phyloP scores from a whole-genome alignment of 306 rosid species.

The Cucurbita maxima region DNA sequence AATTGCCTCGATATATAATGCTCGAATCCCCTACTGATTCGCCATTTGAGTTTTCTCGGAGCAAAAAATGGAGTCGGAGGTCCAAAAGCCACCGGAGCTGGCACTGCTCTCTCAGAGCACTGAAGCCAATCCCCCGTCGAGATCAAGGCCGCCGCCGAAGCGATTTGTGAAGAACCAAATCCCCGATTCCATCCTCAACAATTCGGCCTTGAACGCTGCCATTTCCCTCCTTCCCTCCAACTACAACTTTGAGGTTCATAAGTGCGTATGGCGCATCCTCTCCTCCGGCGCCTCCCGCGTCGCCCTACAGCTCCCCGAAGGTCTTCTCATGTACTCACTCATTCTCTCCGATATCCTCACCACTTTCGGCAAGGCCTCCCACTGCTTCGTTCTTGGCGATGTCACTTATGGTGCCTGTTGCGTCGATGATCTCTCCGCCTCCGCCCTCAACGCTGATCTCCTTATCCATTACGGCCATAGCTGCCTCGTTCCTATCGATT shows the following conservation, averaged over 20 bases:
- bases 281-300: slow-evolving; percentile 49
- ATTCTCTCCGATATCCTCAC: slow-evolving; percentile 72
- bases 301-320: slow-evolving; percentile 80
- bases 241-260: slow-evolving; percentile 86
- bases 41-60: neutral
- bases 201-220: slow-evolving; percentile 31
- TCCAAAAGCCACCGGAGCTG: neutral
- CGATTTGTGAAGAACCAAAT: slow-evolving; percentile 37
- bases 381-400: slow-evolving; percentile 61
- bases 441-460: slow-evolving; percentile 53
- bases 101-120: neutral
- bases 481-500: slow-evolving; percentile 79
- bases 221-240: slow-evolving; percentile 34
- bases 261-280: slow-evolving; percentile 63
- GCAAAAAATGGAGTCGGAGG: neutral
- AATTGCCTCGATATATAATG: no score
- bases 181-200: slow-evolving; percentile 32
- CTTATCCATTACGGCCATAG: slow-evolving; percentile 81
- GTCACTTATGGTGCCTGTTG: slow-evolving; percentile 87
- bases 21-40: neutral
- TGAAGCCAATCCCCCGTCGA: neutral
- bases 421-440: slow-evolving; percentile 63
- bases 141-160: slow-evolving; percentile 17
- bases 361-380: slow-evolving; percentile 41
- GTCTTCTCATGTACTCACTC: slow-evolving; percentile 85